Evolutionary conservation across 2,329 filamentous ascomycete genomes (phyloP).

Genomic region (Alternaria metachromatica): DNA sequence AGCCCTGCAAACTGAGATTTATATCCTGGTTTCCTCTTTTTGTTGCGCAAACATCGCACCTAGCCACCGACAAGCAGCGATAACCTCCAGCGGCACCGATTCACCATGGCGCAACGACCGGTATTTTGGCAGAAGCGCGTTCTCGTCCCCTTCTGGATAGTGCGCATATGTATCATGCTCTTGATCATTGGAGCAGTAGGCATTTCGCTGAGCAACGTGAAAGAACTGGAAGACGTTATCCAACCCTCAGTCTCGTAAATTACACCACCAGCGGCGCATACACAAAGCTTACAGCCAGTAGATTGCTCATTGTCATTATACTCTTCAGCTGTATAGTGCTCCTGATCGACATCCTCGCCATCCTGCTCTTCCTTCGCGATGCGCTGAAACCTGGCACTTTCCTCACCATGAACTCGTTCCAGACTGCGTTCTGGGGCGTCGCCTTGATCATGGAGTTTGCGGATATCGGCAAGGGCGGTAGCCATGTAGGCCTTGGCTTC

Average conservation of each 20-base stretch:
- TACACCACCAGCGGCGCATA: not conserved
- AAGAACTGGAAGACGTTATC: conserved; percentile 22
- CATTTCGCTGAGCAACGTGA: conserved; percentile 26
- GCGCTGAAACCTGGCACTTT: conserved; percentile 42
- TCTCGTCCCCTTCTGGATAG: conserved; percentile 46
- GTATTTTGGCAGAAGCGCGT: conserved; percentile 48
- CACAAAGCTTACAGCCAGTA: conserved; percentile 28
- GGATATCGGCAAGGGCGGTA: conserved; percentile 28
- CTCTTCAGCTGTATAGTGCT: conserved; percentile 42
- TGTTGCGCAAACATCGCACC: not conserved
- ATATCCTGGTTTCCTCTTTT: not conserved
- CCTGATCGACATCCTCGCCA: conserved; percentile 43
- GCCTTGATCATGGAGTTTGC: conserved; percentile 43
- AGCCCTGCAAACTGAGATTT: conserved; percentile 1
- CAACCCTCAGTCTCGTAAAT: conserved; percentile 34
- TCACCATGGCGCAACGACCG: conserved; percentile 31
- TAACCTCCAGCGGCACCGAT: not conserved
- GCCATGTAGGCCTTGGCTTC: conserved; percentile 32
- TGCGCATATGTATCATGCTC: conserved; percentile 43
- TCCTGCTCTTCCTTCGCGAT: conserved; percentile 44
- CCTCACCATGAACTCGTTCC: conserved; percentile 45
- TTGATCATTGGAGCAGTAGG: conserved; percentile 41
- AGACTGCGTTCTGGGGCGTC: conserved; percentile 45
- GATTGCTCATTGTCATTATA: conserved; percentile 41
- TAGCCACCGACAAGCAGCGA: not conserved